Conservation (phyloP, 2,329 filamentous ascomycete genomes). For the Pseudogymnoascus sp. region DNA sequence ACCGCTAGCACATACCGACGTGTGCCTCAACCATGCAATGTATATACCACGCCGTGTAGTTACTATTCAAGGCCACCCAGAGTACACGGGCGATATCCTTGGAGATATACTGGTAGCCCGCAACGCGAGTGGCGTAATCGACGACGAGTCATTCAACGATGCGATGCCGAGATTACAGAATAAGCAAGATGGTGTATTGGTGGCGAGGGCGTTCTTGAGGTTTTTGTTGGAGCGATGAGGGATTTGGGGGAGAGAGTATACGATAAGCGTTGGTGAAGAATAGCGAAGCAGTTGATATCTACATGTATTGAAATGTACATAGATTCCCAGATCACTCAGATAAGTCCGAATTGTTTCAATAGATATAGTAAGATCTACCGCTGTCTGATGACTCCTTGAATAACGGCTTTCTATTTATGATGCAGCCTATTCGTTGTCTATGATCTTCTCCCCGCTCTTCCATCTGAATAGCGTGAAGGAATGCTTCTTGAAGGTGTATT, state of each 20-base stretch:
- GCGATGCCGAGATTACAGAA: constrained; percentile 58
- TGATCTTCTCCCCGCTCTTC: constrained; percentile 28
- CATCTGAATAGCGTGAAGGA: constrained; percentile 61
- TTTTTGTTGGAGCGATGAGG: constrained; percentile 55
- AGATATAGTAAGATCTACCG: background rate
- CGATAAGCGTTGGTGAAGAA: background rate
- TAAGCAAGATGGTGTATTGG: constrained; percentile 71
- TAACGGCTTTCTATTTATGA: background rate
- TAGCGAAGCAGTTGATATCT: background rate
- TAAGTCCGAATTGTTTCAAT: background rate
- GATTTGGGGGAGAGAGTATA: background rate
- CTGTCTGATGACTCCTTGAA: background rate
- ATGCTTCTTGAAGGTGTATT: constrained; percentile 61
- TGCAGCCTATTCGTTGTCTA: constrained; percentile 13
- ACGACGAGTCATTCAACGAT: constrained; percentile 60
- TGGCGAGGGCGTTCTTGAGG: constrained; percentile 66
- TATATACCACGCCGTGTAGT: constrained; percentile 60
- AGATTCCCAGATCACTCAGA: background rate
- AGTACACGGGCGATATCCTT: constrained; percentile 69
- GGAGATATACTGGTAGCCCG: constrained; percentile 59
- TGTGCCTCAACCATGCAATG: constrained; percentile 74
- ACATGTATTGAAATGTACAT: background rate
- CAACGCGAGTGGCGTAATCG: constrained; percentile 60
- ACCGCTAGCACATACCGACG: constrained; percentile 55
- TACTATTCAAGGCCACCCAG: constrained; percentile 79